Evolutionary conservation across 352 stramenopile species (phyloP), one percentile per base, ranked within the genome.

Genomic region (Phytopythium sindhum): DNA sequence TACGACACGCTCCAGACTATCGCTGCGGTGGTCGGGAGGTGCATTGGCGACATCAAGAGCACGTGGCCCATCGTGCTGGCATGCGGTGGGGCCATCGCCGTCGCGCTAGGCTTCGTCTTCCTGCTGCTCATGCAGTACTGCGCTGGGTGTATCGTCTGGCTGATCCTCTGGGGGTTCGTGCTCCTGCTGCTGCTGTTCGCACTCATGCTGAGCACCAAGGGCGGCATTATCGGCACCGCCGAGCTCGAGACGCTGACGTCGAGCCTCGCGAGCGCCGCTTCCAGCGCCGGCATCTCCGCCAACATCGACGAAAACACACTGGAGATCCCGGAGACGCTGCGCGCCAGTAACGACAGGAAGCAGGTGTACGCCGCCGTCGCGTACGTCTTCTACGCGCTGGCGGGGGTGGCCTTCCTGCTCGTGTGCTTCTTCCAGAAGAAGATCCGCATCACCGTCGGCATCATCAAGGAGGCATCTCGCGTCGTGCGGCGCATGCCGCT

Each of bases 351-450:
- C 21, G 70, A 75, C 61, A 88, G 84, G 47, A 76, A 84, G 37
- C 72, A 86, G 29, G 78, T 78, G 11, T 92, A 91, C 37, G 74
- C 78, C 0, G 78, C 48, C 4, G 85, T 75, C 0, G 86, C 86
- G 4, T 91, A 93, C 56, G 67, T 95, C 12, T 73, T 81, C 7
- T 87, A 81, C 44, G 77, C 72, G 21, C 65, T 94, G 19, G 64
- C 75, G 0, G 78, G 91, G 10, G 58, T 89, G 2, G 75, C 83
- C 15, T 72, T 96, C 21, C 57, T 96, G 44, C 77, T 96, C 6
- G 81, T 96, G 53, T 94, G 82, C 50, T 91, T 96, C 61, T 85
- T 90, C 60, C 80, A 89, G 54, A 95, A 92, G 72, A 86, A 85
- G 55, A 92, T 95, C 51, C 74, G 81, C 7, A 77, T 95, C 52